Evolutionary conservation across 2,329 filamentous ascomycete species (phyloP), one percentile per base, ranked within the genome.

Genomic region (Metarhizium brunneum): DNA sequence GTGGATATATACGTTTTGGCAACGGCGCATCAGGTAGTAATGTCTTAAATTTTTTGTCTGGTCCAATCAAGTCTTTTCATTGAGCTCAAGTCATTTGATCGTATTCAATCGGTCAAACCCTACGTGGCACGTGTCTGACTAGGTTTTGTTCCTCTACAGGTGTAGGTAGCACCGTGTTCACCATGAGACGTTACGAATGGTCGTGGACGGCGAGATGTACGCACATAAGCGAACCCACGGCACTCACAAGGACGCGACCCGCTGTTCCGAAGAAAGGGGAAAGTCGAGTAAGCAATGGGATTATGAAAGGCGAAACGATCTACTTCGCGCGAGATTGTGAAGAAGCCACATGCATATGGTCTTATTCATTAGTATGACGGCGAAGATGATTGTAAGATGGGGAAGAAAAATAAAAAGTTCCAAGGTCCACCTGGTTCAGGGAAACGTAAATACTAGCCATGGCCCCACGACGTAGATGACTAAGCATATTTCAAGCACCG

Each of bases 151-250:
- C 6, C 10, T 35, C 32, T 8, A 11, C 32, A 35, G 3, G 10
- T 35, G 32, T 35, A 35, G 32, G 32, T 35, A 35, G 32, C 32
- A 35, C 14, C 5, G 38, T 40, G 11, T 13, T 11, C 38, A 7
- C 13, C 38, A 40, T 16, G 38, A 40, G 11, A 40, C 38, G 2
- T 40, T 3, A 40, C 2, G 5, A 40, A 40, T 16, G 14, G 38
- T 16, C 38, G 35, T 11, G 14, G 38, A 5, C 1, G 38, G 11
- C 13, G 38, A 40, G 13, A 78, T 83, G 78, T 83, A 68, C 74
- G 79, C 80, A 70, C 79, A 80, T 79, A 83, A 73, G 80, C 80
- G 80, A 83, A 83, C 79, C 80, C 75, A 73, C 71, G 69, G 72
- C 74, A 73, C 76, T 74, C 76, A 71, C 70, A 35, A 25, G 30